These are phyloP conservation scores for Phlegmacium glaucopus DNA, from an alignment of 768 basidiomycete genomes.

Conservation along the genomic window DNA sequence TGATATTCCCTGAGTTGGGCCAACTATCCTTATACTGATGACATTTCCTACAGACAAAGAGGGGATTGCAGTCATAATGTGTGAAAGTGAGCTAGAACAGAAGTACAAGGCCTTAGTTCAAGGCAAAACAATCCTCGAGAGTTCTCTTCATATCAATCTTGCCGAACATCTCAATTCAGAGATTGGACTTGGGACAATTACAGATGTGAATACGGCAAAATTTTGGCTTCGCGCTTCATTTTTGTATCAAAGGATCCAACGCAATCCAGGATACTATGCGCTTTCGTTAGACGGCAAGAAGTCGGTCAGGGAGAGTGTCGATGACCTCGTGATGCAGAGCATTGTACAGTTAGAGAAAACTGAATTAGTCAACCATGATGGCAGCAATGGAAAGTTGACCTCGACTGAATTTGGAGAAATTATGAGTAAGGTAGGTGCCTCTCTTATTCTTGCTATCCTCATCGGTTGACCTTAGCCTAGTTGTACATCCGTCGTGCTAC, in stretches of 20 bases:
- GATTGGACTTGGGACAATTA: slow-evolving; percentile 84
- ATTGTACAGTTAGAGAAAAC: slow-evolving; percentile 57
- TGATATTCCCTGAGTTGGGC: not conserved
- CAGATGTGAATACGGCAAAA: slow-evolving; percentile 62
- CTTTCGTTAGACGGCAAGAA: slow-evolving; percentile 52
- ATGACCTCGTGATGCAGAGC: slow-evolving; percentile 70
- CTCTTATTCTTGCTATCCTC: not conserved
- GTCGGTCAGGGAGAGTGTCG: slow-evolving; percentile 68
- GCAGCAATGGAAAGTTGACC: slow-evolving; percentile 39
- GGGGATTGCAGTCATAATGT: slow-evolving; percentile 81
- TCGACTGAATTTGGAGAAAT: slow-evolving; percentile 81
- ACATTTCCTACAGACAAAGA: slow-evolving; percentile 62
- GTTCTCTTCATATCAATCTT: slow-evolving; percentile 77
- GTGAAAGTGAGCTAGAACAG: slow-evolving; percentile 64
- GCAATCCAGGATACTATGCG: slow-evolving; percentile 79
- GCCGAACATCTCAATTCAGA: slow-evolving; percentile 94
- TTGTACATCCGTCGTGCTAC: slow-evolving; percentile 74
- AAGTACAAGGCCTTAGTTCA: slow-evolving; percentile 71
- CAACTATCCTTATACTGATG: not conserved
- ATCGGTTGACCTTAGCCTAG: slow-evolving; percentile 32
- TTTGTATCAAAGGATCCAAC: slow-evolving; percentile 79
- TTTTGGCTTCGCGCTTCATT: slow-evolving; percentile 86
- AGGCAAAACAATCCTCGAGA: slow-evolving; percentile 79
- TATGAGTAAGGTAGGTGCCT: slow-evolving; percentile 70
- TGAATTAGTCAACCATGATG: slow-evolving; percentile 45